These are phyloP conservation scores for Candida qinlingensis DNA, from an alignment of 805 yeast genomes.

Conservation along the genomic window DNA sequence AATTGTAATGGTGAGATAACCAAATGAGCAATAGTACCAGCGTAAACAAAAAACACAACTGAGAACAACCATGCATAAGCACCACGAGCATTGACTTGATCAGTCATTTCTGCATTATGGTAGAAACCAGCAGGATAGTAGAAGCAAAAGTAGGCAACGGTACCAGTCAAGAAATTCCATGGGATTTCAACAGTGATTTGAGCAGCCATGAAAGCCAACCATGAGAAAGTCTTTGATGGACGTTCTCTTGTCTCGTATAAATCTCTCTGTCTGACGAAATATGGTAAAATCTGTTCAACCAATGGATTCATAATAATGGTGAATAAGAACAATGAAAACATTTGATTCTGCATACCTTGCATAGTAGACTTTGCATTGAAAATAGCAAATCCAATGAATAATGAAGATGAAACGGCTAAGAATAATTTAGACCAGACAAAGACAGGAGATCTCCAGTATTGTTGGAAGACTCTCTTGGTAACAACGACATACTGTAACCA, in stretches of 20 bases:
- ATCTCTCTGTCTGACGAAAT: slow-evolving; percentile 55
- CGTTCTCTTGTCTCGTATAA: slow-evolving; percentile 70
- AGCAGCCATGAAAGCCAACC: slow-evolving; percentile 57
- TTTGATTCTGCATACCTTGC: slow-evolving; percentile 77
- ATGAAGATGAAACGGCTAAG: slow-evolving; percentile 48
- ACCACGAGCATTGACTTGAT: slow-evolving; percentile 45
- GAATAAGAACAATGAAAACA: slow-evolving; percentile 72
- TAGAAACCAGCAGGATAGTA: slow-evolving; percentile 73
- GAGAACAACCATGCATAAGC: slow-evolving; percentile 37
- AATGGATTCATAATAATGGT: slow-evolving; percentile 50
- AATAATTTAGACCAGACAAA: slow-evolving; percentile 56
- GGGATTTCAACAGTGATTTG: slow-evolving; percentile 65
- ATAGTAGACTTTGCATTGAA: slow-evolving; percentile 58
- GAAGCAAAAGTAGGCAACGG: slow-evolving; percentile 54
- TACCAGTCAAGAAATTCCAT: slow-evolving; percentile 55
- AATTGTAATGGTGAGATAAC: slow-evolving; percentile 53
- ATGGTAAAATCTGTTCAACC: slow-evolving; percentile 59
- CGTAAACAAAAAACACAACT: slow-evolving; percentile 48
- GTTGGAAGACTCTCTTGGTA: slow-evolving; percentile 51
- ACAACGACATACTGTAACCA: slow-evolving; percentile 40
- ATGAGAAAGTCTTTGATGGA: slow-evolving; percentile 64
- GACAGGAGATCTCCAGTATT: slow-evolving; percentile 62
- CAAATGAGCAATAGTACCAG: slow-evolving; percentile 52
- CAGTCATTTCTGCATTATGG: slow-evolving; percentile 58
- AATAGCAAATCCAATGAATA: slow-evolving; percentile 72